Base-by-base conservation (phyloP, 306 rosid genomes). In the Quillaja saponaria region DNA sequence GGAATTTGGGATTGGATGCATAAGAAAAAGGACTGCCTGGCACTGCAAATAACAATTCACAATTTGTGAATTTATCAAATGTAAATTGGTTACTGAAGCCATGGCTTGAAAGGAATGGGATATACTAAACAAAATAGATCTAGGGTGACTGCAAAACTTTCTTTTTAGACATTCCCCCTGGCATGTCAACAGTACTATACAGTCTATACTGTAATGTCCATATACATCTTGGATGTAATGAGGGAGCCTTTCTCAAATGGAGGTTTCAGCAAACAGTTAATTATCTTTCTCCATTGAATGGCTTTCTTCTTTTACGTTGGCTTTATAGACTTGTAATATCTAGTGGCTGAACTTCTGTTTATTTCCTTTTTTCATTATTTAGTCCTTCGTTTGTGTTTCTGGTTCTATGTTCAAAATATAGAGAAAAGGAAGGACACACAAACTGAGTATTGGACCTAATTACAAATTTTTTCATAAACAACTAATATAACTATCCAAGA, bases 81-180 rank as follows among this genome's bases (percentile, higher is more conserved):
- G 49, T 63, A 61, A 56, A 42, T 56, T 34, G 63, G 9, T 44
- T 61, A 5, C 55, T 68, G 57, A 14, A 40, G 55, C 55, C 46
- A 45, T 31, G 44, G 31, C 28, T 63, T 37, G 55, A 31, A 12
- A 8, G 21, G 14, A 5, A 40, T 39, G 4, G 31, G 31, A 25
- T 25, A 25, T 2, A 25, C 31, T 1, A 25, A 25, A 25, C 3
- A 25, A 25, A 25, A 25, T 25, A 25, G 31, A 25, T 25, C 31
- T 25, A 25, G 31, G 2, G 31, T 25, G 4, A 25, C 51, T 53
- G 33, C 13, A 40, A 13, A 40, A 19, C 9, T 12, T 40, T 8
- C 67, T 15, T 18, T 2, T 25, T 9, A 25, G 55, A 60, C 48
- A 50, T 28, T 59, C 31, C 61, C 16, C 45, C 42, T 13, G 8